phyloP scores from a whole-genome alignment of 164 flowering plant genomes.

The Paratinospora sagittata region DNA sequence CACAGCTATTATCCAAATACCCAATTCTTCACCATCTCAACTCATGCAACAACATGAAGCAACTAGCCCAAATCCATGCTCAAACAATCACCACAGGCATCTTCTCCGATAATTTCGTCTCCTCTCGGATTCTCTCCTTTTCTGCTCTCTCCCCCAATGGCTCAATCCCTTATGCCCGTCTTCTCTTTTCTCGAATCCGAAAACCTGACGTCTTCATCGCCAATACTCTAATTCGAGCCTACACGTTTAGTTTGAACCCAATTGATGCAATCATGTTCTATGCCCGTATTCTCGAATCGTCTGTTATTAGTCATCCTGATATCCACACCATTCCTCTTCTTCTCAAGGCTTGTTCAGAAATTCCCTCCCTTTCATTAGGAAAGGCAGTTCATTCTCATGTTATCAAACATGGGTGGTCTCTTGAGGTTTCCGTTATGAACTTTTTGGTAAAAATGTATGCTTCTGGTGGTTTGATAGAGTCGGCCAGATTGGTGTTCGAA shows the following conservation, averaged over 20 bases:
- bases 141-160: slow-evolving; percentile 30
- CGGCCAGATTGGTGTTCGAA: too few species aligned
- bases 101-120: slow-evolving; percentile 22
- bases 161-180: slow-evolving; percentile 22
- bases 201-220: slow-evolving; percentile 24
- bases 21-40: slow-evolving; percentile 20
- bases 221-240: slow-evolving; percentile 24
- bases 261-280: slow-evolving; percentile 22
- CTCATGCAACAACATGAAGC: slow-evolving; percentile 27
- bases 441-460: too few species aligned
- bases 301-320: slow-evolving; percentile 12
- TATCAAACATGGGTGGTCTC: too few species aligned
- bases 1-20: too few species aligned
- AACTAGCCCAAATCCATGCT: slow-evolving; percentile 33
- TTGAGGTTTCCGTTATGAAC: too few species aligned
- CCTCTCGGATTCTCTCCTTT: slow-evolving; percentile 29
- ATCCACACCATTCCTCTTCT: too few species aligned
- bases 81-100: slow-evolving; percentile 26
- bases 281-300: slow-evolving; percentile 14
- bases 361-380: too few species aligned
- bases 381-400: too few species aligned
- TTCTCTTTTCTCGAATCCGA: too few species aligned
- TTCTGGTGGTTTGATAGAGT: too few species aligned
- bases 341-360: too few species aligned
- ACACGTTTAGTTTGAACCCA: slow-evolving; percentile 18